Percentiles rank a stretch among this genome's conserved stretches.
These are phyloP conservation scores for Cystobasidium sp. DNA, from an alignment of 1,284 basidiomycete genomes.

Conservation along the genomic window DNA sequence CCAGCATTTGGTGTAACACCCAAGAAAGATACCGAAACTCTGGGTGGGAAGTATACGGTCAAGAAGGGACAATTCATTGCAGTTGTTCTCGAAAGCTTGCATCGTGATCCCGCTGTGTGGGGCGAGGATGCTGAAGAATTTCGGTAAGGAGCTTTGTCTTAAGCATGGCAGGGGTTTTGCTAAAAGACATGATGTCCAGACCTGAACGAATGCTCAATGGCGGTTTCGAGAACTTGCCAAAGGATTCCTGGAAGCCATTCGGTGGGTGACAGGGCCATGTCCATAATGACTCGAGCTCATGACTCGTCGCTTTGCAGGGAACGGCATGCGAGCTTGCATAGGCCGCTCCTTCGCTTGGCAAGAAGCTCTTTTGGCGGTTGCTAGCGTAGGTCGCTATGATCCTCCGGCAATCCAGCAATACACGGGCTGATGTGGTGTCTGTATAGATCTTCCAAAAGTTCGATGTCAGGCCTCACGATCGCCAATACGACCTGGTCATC, in stretches of 20 bases:
- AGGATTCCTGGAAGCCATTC: constrained; percentile 8
- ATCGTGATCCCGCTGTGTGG: constrained; percentile 21
- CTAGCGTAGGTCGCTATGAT: not conserved
- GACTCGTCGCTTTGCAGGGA: not conserved
- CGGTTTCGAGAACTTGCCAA: constrained; percentile 3
- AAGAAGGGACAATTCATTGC: constrained; percentile 12
- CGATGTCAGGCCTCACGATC: not conserved
- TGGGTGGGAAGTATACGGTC: constrained; percentile 8
- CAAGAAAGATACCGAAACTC: constrained; percentile 7
- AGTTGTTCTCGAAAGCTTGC: constrained; percentile 4
- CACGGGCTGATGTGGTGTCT: not conserved
- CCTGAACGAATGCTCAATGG: not conserved
- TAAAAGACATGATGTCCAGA: not conserved
- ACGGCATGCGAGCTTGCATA: constrained; percentile 4
- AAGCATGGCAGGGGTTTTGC: not conserved
- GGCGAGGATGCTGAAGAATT: constrained; percentile 12
- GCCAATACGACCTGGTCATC: not conserved
- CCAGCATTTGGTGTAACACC: constrained; percentile 10
- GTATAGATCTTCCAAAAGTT: constrained; percentile 3
- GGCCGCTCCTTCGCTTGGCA: constrained; percentile 9
- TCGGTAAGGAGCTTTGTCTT: not conserved
- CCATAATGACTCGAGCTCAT: not conserved
- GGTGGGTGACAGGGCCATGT: not conserved
- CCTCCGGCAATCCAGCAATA: too few species aligned
- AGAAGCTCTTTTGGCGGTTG: constrained; percentile 8